These are phyloP conservation scores for Fusarium bulbicola DNA, from an alignment of 2,329 filamentous ascomycete species.

Conservation along the genomic window DNA sequence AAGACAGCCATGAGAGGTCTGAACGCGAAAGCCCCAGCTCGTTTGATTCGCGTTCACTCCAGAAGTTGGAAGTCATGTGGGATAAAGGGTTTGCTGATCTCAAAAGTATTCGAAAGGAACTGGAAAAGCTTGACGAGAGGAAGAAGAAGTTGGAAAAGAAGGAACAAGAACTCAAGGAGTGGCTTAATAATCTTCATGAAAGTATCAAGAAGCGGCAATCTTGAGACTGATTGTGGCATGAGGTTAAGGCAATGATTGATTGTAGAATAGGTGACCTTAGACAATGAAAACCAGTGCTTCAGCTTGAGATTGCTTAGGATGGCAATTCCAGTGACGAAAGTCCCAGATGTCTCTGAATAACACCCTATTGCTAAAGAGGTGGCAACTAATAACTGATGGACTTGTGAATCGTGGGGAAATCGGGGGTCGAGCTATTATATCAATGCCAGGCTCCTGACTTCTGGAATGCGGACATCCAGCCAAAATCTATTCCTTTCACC, in stretches of 20 bases:
- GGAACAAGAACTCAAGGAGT: not conserved
- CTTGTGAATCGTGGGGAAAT: not conserved
- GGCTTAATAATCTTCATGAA: not conserved
- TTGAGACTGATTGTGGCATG: not conserved
- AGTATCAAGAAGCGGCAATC: not conserved
- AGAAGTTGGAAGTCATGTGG: not conserved
- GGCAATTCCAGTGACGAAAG: fast-evolving
- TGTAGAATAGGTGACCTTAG: no score
- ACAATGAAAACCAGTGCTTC: no score
- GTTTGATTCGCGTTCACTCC: no score
- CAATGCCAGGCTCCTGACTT: fast-evolving
- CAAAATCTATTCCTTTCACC: fast-evolving
- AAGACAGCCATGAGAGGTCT: no score
- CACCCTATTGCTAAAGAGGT: fast-evolving
- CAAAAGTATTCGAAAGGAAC: not conserved
- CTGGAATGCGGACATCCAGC: not conserved
- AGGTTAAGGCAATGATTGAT: no score
- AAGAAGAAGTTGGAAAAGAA: not conserved
- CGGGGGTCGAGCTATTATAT: not conserved
- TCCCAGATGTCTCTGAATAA: no score
- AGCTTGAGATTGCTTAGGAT: fast-evolving
- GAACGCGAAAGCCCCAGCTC: no score
- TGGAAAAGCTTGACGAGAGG: not conserved
- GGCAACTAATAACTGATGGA: not conserved
- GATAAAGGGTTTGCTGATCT: not conserved